These are phyloP conservation scores for Tulasnella sp. DNA, from an alignment of 768 basidiomycete species.

Conservation along the genomic window DNA sequence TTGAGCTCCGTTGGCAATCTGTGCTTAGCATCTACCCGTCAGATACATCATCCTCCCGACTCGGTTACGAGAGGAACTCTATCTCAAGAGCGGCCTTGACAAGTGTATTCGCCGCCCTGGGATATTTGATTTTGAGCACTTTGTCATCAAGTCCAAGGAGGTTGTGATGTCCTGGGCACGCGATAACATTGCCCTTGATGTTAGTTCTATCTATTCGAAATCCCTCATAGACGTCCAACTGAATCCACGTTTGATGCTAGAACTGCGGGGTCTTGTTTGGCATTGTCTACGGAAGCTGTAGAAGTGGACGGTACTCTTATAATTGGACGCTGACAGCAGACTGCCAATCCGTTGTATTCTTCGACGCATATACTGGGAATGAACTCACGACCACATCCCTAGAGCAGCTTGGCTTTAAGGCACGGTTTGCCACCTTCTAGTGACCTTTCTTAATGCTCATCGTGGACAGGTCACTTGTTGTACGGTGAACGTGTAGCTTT, in stretches of 20 bases:
- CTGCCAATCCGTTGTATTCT: background rate
- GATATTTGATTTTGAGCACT: background rate
- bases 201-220: background rate
- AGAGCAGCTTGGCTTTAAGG: background rate
- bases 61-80: background rate
- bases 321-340: background rate
- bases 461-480: no score
- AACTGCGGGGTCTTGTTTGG: background rate
- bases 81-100: background rate
- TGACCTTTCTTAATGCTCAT: no score
- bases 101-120: background rate
- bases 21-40: no score
- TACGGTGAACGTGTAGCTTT: no score
- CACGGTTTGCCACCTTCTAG: background rate
- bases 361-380: background rate
- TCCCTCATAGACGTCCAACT: background rate
- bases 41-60: background rate
- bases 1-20: no score
- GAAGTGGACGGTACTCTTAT: background rate
- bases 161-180: background rate
- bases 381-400: background rate
- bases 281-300: background rate
- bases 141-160: background rate
- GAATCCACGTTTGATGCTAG: no score
- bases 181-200: background rate